Conservation (phyloP, 2,329 filamentous ascomycete species). For the Fusarium solani-melongenae region DNA sequence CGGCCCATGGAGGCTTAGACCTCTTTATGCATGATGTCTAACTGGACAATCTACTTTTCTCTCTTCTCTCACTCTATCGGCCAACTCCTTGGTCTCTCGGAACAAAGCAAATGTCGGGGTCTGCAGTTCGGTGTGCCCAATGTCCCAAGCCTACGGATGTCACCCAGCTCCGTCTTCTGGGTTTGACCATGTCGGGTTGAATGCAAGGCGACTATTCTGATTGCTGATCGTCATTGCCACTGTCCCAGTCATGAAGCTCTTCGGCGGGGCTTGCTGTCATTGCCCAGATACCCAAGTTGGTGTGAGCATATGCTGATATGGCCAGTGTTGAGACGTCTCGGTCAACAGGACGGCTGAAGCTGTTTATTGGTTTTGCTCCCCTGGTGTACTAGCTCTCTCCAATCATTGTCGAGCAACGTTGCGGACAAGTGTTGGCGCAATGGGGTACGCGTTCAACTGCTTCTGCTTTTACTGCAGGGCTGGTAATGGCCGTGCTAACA, state of each 20-base stretch:
- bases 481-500: not conserved
- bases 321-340: not conserved
- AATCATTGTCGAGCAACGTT: not conserved
- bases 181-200: slow-evolving; percentile 8
- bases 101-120: slow-evolving; percentile 16
- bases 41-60: slow-evolving; percentile 16
- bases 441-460: not conserved
- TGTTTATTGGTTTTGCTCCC: not conserved
- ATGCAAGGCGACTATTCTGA: slow-evolving; percentile 29
- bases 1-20: not conserved
- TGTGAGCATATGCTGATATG: not conserved
- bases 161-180: slow-evolving; percentile 9
- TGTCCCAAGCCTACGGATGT: slow-evolving; percentile 14
- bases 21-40: slow-evolving; percentile 15
- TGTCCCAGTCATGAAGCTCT: slow-evolving; percentile 20
- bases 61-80: slow-evolving; percentile 24
- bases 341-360: not conserved
- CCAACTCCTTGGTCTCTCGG: slow-evolving; percentile 2
- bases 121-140: slow-evolving; percentile 9
- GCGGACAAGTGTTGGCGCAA: slow-evolving; percentile 1
- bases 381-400: not conserved
- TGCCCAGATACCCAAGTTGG: not conserved
- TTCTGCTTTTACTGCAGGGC: not conserved
- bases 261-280: not conserved
- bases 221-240: slow-evolving; percentile 12